Evolutionary conservation across 345 rosid genomes (phyloP), one percentile per base, ranked within the genome.

Genomic region (Heritiera littoralis): DNA sequence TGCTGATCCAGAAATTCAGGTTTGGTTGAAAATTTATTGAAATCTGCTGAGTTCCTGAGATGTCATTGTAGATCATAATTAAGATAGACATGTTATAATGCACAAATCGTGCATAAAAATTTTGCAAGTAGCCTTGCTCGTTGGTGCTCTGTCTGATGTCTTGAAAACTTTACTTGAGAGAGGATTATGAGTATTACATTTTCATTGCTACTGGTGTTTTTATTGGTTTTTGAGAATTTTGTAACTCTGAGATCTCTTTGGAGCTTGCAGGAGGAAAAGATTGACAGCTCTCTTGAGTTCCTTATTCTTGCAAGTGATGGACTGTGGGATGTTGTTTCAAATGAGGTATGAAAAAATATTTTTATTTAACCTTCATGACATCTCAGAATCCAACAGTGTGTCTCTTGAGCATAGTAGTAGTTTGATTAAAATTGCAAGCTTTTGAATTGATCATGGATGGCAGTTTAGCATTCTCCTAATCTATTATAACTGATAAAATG

Each of bases 291-390:
- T 41, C 98, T 94, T 1, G 99, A 96, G 86, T 96, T 96, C 84
- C 99, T 96, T 76, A 94, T 96, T 77, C 98, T 96, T 84, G 99
- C 99, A 11, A 96, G 99, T 81, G 99, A 96, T 87, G 99, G 99
- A 80, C 85, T 94, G 35, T 96, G 99, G 98, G 99, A 96, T 70
- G 99, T 96, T 81, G 98, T 96, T 72, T 81, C 98, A 68, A 96
- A 96, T 72, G 98, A 96, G 97, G 99, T 96, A 81, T 13, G 75
- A 40, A 28, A 55, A 9, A 7, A 10, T 2, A 45, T 77, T 58
- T 51, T 63, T 38, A 32, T 17, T 65, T 8, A 14, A 15, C 43
- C 68, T 13, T 72, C 46, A 49, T 74, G 55, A 38, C 60, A 32
- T 73, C 14, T 14, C 2, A 63, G n/a, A 75, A 46, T 28, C 23